Conservation (phyloP, 306 rosid species). For the Dalbergia oliveri region DNA sequence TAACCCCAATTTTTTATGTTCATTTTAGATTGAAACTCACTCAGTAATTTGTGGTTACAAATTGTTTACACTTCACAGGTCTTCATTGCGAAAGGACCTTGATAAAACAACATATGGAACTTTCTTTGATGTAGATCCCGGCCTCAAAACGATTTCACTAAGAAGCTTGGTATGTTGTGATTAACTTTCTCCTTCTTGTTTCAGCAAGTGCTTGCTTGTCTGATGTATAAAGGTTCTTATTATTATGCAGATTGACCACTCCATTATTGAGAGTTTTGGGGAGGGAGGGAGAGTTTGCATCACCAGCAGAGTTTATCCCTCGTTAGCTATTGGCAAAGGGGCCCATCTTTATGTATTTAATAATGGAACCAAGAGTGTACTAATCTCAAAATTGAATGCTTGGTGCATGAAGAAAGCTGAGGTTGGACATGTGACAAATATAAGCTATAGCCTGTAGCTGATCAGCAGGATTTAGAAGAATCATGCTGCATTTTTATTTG, state of each 20-base stretch:
- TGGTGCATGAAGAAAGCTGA: slow-evolving; percentile 63
- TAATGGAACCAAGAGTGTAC: slow-evolving; percentile 53
- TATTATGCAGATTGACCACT: slow-evolving; percentile 69
- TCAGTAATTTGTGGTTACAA: not conserved
- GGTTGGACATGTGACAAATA: slow-evolving; percentile 21
- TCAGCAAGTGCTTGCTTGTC: not conserved
- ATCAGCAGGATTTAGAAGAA: slow-evolving; percentile 5
- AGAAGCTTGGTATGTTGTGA: slow-evolving; percentile 61
- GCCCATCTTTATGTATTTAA: slow-evolving; percentile 64
- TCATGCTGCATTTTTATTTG: not conserved
- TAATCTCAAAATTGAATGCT: slow-evolving; percentile 53
- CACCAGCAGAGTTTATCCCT: slow-evolving; percentile 68
- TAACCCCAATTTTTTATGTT: not conserved
- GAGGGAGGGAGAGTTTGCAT: slow-evolving; percentile 65
- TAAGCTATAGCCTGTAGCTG: not conserved
- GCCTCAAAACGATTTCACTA: slow-evolving; percentile 48
- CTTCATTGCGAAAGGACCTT: slow-evolving; percentile 60
- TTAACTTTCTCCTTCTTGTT: not conserved
- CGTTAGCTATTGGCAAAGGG: slow-evolving; percentile 50
- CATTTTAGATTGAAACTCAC: not conserved
- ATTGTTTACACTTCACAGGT: slow-evolving; percentile 45
- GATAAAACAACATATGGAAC: slow-evolving; percentile 67
- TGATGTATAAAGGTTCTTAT: slow-evolving; percentile 6
- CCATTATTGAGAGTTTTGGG: slow-evolving; percentile 72
- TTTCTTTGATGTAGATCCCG: slow-evolving; percentile 52